Evolutionary conservation across 352 stramenopile genomes (phyloP).

Genomic region (Pelagophyceae sp.): DNA sequence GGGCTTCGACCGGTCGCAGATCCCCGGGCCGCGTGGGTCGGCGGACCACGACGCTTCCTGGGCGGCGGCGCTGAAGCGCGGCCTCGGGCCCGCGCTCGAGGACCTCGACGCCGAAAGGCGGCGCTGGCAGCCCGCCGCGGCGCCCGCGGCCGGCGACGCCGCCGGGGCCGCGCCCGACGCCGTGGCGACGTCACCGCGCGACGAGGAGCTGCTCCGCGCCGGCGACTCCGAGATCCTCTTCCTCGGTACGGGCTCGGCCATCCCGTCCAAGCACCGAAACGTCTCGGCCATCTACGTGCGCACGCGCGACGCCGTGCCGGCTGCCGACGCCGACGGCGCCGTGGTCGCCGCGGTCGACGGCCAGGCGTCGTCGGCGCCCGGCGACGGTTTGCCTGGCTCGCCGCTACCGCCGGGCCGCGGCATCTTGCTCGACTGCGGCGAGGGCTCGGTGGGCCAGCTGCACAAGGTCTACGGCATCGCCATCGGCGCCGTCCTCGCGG

Average conservation of each 20-base stretch:
- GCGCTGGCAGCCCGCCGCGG: not conserved
- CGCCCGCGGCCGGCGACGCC: not conserved
- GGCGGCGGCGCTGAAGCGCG: not conserved
- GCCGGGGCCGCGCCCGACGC: not conserved
- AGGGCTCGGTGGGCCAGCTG: constrained; percentile 88
- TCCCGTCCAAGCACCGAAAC: constrained; percentile 96
- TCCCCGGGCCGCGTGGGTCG: not conserved
- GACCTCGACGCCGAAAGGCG: not conserved
- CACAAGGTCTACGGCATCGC: constrained; percentile 31
- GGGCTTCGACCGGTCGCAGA: constrained; percentile 26
- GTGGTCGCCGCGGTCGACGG: not conserved
- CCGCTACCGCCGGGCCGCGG: constrained; percentile 39
- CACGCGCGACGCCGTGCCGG: not conserved
- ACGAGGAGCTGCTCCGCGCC: not conserved
- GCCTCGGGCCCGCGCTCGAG: not conserved
- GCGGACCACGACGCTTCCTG: not conserved
- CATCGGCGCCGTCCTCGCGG: constrained; percentile 44
- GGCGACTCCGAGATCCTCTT: constrained; percentile 71
- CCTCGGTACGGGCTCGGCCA: constrained; percentile 87
- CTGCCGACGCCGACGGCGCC: not conserved
- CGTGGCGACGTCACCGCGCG: not conserved
- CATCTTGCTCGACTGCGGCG: constrained; percentile 89
- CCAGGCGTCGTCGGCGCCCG: constrained; percentile 32
- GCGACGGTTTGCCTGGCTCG: no score
- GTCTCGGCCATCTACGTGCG: constrained; percentile 86